These are phyloP conservation scores for Monilinia laxa DNA, from an alignment of 2,329 filamentous ascomycete genomes.

Conservation along the genomic window DNA sequence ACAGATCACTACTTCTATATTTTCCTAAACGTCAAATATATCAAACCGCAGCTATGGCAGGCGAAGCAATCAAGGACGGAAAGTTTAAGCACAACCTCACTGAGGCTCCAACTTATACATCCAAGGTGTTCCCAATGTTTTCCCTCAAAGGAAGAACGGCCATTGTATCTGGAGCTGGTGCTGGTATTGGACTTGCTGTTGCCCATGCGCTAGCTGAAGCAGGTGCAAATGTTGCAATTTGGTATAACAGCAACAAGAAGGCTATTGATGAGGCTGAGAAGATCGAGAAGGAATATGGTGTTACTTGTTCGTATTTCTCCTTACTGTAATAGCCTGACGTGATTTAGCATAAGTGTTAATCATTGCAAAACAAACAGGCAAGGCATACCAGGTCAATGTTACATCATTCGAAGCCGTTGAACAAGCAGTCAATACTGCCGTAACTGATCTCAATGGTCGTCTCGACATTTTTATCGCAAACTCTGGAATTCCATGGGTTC, in stretches of 20 bases:
- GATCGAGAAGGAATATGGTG: constrained; percentile 64
- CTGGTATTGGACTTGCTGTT: constrained; percentile 50
- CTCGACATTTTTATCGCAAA: constrained; percentile 81
- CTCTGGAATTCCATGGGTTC: constrained; percentile 72
- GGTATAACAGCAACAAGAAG: constrained; percentile 64
- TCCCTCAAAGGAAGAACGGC: constrained; percentile 55
- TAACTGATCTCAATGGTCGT: constrained; percentile 66
- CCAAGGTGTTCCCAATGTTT: constrained; percentile 62
- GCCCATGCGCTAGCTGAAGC: constrained; percentile 45
- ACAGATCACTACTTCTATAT: not conserved
- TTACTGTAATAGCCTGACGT: too few relatives aligned
- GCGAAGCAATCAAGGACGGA: constrained; percentile 40
- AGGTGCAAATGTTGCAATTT: constrained; percentile 51
- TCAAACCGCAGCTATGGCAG: constrained; percentile 26
- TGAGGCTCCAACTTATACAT: constrained; percentile 42
- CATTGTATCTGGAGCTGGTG: constrained; percentile 48
- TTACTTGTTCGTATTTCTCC: constrained; percentile 56
- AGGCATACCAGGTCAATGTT: constrained; percentile 63
- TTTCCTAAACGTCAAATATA: not conserved
- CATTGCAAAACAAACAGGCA: constrained; percentile 45
- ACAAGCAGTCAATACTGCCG: constrained; percentile 49
- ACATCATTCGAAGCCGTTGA: constrained; percentile 47
- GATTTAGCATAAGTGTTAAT: constrained; percentile 4
- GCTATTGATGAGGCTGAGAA: constrained; percentile 61
- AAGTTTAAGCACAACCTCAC: constrained; percentile 60